Evolutionary conservation across 2,329 filamentous ascomycete genomes (phyloP), one percentile per base, ranked within the genome.

Genomic region (Fusarium agapanthi): DNA sequence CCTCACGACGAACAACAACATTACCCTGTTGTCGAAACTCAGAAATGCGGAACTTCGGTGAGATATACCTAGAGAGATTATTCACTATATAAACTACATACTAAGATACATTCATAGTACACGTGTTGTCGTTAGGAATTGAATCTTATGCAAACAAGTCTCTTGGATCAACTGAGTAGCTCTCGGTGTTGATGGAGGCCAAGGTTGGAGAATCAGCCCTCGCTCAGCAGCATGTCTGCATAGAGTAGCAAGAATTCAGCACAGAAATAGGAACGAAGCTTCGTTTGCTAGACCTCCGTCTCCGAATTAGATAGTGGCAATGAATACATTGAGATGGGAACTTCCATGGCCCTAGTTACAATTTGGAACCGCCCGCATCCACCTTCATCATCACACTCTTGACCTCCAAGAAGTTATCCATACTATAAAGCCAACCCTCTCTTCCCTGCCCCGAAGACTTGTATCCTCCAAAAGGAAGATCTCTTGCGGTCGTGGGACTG

Each of bases 361-460:
- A 50, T 28, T 72, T 71, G 2, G 68, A 41, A 5, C 28, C 10
- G 1, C n/a, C 54, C 5, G 12, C 48, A 5, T 67, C 72, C 5
- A 75, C 45, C 43, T 71, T 75, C 69, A 75, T 75, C 56, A 75
- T 71, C 3, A 75, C 73, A 47, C 69, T 75, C 61, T 75, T 75
- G 1, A 70, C 58, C 45, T 75, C 73, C 44, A 75, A 41, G 14
- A 72, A 75, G 14, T 75, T 75, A 16, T 75, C 71, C 61, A 75
- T 61, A 10, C 73, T 75, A 6, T 69, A 57, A 24, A 61, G 41
- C 28, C 40, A 61, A 0, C 73, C 73, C 12, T 75, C 73, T 28
- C 73, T 40, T 0, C 73, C 73, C 26, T 71, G 63, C 0, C 73
- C 73, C 1, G 70, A 74, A 0, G 55, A 30, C 13, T 75, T 75